phyloP scores from a whole-genome alignment of 2,329 filamentous ascomycete genomes.

The Fusarium incarnatum region DNA sequence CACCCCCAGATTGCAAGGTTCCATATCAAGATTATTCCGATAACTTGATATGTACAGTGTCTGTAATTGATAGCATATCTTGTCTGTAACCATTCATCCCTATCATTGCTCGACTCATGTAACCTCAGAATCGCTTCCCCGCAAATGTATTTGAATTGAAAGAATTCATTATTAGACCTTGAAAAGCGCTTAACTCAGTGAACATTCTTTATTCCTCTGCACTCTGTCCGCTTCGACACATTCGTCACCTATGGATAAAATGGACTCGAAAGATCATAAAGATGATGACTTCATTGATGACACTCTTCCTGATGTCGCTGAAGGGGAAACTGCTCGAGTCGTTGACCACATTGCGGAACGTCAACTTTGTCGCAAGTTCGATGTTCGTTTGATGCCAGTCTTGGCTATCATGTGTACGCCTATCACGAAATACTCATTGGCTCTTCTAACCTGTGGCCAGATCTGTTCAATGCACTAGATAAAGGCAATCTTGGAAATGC shows the following conservation, averaged over 20 bases:
- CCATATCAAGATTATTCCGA: neutral
- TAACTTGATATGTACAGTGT: neutral
- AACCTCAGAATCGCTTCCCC: neutral
- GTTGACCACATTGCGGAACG: slow-evolving; percentile 18
- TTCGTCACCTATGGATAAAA: neutral
- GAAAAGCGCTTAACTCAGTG: neutral
- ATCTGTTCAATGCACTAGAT: slow-evolving; percentile 12
- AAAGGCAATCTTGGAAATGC: slow-evolving; percentile 26
- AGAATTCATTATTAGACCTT: neutral
- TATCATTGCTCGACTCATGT: neutral
- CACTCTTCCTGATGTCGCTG: neutral
- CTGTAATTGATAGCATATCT: neutral
- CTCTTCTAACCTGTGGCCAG: neutral
- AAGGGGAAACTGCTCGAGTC: neutral
- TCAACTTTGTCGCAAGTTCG: slow-evolving; percentile 19
- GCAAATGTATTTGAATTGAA: neutral
- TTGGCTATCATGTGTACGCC: slow-evolving; percentile 18
- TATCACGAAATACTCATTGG: rapidly evolving
- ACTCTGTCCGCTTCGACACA: neutral
- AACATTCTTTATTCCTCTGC: neutral
- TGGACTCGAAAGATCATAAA: slow-evolving; percentile 13
- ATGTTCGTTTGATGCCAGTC: slow-evolving; percentile 9
- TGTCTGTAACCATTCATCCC: slow-evolving; percentile 5
- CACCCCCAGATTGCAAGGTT: slow-evolving; percentile 1
- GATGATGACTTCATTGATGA: slow-evolving; percentile 9